A percentile compares a stretch with the other conserved stretches of the same genome.
Evolutionary conservation across 1,284 basidiomycete genomes (phyloP).

Genomic region (Vanrija pseudolonga): DNA sequence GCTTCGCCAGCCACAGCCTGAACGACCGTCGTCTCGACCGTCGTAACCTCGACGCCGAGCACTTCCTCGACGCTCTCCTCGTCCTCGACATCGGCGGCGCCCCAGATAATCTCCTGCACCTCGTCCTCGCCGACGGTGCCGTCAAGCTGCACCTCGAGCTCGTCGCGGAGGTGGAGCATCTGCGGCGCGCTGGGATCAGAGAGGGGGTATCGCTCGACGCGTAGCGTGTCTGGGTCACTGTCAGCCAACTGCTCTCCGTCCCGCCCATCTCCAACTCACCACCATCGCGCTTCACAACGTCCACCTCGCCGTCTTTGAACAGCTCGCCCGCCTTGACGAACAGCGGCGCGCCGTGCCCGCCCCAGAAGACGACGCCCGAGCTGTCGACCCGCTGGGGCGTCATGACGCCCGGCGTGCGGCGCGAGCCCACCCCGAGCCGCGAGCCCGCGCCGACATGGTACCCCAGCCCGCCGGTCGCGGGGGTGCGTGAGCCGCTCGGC

Average conservation of each 20-base stretch:
- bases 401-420: neutral
- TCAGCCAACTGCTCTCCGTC: no score
- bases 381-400: conserved; percentile 1
- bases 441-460: conserved; percentile 21
- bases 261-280: conserved; percentile 18
- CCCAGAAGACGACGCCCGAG: conserved; percentile 30
- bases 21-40: neutral
- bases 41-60: neutral
- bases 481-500: neutral
- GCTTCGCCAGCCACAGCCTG: neutral
- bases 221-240: conserved; percentile 21
- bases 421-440: neutral
- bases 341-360: conserved; percentile 39
- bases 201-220: conserved; percentile 22
- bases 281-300: conserved; percentile 29
- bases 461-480: conserved; percentile 24
- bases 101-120: neutral
- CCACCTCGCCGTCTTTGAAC: conserved; percentile 46
- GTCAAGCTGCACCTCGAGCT: conserved; percentile 29
- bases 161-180: conserved; percentile 29
- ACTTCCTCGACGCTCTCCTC: neutral
- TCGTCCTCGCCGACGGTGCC: neutral
- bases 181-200: conserved; percentile 37
- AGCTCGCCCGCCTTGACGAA: conserved; percentile 50
- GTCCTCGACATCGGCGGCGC: neutral